These are phyloP conservation scores for Saprolegnia parasitica DNA, from an alignment of 352 stramenopile genomes.

Conservation along the genomic window DNA sequence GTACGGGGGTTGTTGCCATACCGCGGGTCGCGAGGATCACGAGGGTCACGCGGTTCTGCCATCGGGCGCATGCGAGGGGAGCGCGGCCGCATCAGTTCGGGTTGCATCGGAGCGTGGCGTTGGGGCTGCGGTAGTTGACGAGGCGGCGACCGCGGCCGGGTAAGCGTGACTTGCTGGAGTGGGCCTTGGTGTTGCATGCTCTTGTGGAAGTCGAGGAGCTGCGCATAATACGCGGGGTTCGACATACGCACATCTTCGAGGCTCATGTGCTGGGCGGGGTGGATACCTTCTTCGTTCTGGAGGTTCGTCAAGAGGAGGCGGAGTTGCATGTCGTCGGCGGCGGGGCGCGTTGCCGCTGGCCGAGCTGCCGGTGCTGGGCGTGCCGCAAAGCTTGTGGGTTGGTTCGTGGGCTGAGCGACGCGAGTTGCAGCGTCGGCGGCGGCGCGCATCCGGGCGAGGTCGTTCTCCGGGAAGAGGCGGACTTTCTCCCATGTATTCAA, in stretches of 20 bases:
- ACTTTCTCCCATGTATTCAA: conserved; percentile 80
- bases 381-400: conserved; percentile 49
- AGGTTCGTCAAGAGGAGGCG: conserved; percentile 74
- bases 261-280: conserved; percentile 80
- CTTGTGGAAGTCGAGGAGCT: conserved; percentile 64
- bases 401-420: conserved; percentile 42
- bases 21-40: no score
- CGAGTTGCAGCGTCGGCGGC: conserved; percentile 56
- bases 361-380: conserved; percentile 27
- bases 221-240: conserved; percentile 80
- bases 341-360: not conserved
- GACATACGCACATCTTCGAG: conserved; percentile 82
- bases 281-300: conserved; percentile 84
- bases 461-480: conserved; percentile 48
- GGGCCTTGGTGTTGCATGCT: not conserved
- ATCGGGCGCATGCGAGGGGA: not conserved
- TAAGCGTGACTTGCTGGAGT: no score
- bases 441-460: conserved; percentile 59
- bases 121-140: conserved; percentile 27
- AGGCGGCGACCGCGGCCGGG: not conserved
- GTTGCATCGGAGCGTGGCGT: conserved; percentile 32
- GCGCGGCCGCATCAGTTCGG: not conserved
- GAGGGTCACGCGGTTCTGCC: not conserved
- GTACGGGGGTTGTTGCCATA: no score
- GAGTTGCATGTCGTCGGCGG: conserved; percentile 62